Evolutionary conservation across 257 asterid species (phyloP), one percentile per base, ranked within the genome.

Genomic region (Solanum habrochaites): DNA sequence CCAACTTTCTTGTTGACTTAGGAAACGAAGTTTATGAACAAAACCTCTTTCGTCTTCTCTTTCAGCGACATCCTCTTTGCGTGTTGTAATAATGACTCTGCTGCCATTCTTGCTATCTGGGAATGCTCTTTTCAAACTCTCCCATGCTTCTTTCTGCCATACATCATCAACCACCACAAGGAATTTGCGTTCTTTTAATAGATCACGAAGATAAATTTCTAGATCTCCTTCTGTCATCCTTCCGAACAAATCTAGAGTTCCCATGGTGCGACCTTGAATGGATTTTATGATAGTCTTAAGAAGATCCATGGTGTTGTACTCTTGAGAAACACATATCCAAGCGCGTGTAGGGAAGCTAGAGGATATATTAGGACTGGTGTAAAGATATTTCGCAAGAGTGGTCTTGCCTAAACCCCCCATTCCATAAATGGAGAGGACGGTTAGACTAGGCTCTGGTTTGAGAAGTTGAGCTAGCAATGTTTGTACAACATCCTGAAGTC

Each of bases 391-490:
- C 0, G 70, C 87, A 35, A 85, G 72, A 27, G 83, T 85, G 3
- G 83, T 85, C 69, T 56, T 86, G 35, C 85, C 88, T 3, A 77
- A 77, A 0, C 88, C 88, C 1, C 88, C 88, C 85, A 86, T 86
- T 0, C 88, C 88, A 78, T 58, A 21, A 77, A 86, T 80, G 25
- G 88, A 86, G 69, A 86, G 18, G 8, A 29, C 80, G 0, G 16
- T 56, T 11, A 60, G 67, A 5, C 37, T 20, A 56, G 81, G 58
- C 60, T 80, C 88, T 18, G 7, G 15, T 74, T 75, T 80, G 60
- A 86, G 77, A 74, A 52, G 9, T 60, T 80, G 9, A 15, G 74
- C n/a, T 15, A 49, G 43, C 72, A 85, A 3, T 1, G 3, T 47
- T 4, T 72, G 4, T 52, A 64, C 66, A 21, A 56, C 66, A 75